phyloP scores from a whole-genome alignment of 148 eudicot genomes.

The Nyssa sinensis region DNA sequence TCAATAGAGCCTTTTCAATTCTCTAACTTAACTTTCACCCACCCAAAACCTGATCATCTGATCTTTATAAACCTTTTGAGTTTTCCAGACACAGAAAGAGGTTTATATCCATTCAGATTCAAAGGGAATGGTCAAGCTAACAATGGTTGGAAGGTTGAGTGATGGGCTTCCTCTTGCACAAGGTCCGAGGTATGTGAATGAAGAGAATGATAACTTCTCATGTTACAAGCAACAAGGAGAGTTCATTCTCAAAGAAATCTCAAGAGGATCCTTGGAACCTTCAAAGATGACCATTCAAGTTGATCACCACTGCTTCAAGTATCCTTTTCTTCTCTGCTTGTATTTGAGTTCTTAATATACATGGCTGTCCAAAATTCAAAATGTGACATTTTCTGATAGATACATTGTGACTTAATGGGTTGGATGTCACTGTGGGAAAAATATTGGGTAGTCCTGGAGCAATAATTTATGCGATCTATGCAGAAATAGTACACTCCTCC shows the following conservation, averaged over 20 bases:
- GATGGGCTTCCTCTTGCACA: conserved; percentile 56
- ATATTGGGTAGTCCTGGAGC: no score
- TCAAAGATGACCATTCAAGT: conserved; percentile 33
- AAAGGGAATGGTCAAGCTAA: conserved; percentile 44
- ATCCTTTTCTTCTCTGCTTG: conserved; percentile 12
- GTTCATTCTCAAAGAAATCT: conserved; percentile 50
- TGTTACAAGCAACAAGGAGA: conserved; percentile 45
- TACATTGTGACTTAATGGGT: no score
- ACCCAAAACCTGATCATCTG: not conserved
- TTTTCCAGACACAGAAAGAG: not conserved
- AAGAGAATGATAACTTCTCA: conserved; percentile 24
- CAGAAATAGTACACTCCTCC: no score
- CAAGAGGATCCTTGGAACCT: conserved; percentile 36
- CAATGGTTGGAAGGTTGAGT: conserved; percentile 49
- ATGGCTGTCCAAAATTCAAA: not conserved
- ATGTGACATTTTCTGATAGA: not conserved
- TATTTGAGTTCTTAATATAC: not conserved
- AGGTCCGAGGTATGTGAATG: conserved; percentile 34
- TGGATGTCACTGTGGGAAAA: no score
- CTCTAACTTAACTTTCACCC: not conserved
- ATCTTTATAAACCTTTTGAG: not conserved
- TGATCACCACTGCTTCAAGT: conserved; percentile 51
- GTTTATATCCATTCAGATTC: not conserved
- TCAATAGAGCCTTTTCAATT: not conserved
- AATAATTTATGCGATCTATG: no score